Conservation (phyloP, 306 rosid genomes). For the Styphnolobium japonicum region DNA sequence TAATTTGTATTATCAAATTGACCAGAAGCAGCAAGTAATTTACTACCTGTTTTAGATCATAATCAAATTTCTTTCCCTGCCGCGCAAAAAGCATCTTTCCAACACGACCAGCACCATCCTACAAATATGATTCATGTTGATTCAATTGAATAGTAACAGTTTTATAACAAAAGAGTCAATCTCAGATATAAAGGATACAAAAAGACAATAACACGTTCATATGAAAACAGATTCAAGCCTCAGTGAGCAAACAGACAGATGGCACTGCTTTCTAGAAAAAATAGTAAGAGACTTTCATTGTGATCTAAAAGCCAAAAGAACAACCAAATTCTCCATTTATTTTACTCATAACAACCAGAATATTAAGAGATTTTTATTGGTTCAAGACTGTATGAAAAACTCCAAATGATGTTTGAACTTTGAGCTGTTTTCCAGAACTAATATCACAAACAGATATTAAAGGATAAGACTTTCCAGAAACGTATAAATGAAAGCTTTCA, state of each 20-base stretch:
- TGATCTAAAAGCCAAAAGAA: background rate
- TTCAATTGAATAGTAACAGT: conserved; percentile 5
- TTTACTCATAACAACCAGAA: background rate
- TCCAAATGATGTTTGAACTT: background rate
- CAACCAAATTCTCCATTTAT: background rate
- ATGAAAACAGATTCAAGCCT: background rate
- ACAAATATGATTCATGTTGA: background rate
- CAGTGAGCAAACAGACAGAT: background rate
- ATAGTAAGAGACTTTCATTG: background rate
- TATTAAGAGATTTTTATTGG: background rate
- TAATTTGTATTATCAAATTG: background rate
- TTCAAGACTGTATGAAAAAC: background rate
- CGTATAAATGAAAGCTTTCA: background rate
- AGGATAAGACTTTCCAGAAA: background rate
- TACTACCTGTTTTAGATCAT: conserved; percentile 86
- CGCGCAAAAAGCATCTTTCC: conserved; percentile 98
- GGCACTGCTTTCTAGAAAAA: background rate
- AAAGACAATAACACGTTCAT: background rate
- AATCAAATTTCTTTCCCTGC: conserved; percentile 97
- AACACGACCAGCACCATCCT: conserved; percentile 99
- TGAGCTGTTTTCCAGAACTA: background rate
- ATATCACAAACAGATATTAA: background rate
- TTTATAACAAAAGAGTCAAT: background rate
- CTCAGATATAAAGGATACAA: background rate
- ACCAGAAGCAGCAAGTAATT: background rate